Evolutionary conservation across 2,329 filamentous ascomycete species (phyloP), one percentile per base, ranked within the genome.

Genomic region (Cercospora sesami): DNA sequence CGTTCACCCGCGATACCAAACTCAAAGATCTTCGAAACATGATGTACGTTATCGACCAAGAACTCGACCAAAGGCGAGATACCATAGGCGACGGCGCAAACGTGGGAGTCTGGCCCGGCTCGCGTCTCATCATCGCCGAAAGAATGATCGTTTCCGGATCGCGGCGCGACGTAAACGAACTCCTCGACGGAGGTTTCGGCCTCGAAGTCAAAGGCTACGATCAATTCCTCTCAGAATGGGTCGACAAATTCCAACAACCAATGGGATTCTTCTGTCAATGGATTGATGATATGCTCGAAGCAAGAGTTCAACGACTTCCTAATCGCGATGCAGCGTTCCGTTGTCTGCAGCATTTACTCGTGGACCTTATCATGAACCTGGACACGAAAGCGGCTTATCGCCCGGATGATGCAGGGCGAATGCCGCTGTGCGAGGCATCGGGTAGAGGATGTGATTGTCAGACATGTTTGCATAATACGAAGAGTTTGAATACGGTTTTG

Each of bases 211-310:
- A 60, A 60, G 57, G 57, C 12, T 60, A 33, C n/a, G 31, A 60
- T 18, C 26, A 31, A 16, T 36, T 36, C 9, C 16, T 31, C 7
- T 18, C 16, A 7, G 57, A 60, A 23, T 60, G 26, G 28, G 5
- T 1, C 1, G 31, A 39, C 1, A 60, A 33, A 12, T 60, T 60
- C 12, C 26, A 18, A 28, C 18, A 21, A 28, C 57, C 57, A 2
- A 60, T 60, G 57, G 31, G 57, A 18, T 33, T 60, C 16, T 60
- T 60, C 30, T 60, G 57, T 14, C 18, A 33, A 23, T 31, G 16
- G 57, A 60, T 39, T 4, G 57, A 60, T 16, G 57, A 60, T 39
- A 60, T 60, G 57, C 30, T 60, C 7, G 31, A 60, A 28, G 57
- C 14, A 31, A 28, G 30, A 36, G 26, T 31, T 1, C 6, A 31